Conservation (phyloP, 805 yeast genomes). For the Saccharomycopsis synnaedendra region DNA sequence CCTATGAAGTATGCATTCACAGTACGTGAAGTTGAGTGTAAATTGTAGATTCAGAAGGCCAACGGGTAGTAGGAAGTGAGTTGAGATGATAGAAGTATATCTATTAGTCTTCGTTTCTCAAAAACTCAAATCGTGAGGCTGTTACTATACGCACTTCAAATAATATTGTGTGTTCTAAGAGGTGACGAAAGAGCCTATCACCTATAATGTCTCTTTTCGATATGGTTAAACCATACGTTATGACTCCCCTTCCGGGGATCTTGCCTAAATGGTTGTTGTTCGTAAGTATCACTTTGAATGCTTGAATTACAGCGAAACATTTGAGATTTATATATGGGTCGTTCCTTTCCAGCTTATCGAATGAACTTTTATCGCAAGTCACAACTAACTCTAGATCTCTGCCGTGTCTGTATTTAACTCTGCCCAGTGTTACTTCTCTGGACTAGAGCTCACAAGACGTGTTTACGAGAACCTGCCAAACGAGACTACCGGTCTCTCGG, state of each 20-base stretch:
- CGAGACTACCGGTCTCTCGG: constrained; percentile 59
- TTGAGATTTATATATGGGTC: constrained; percentile 21
- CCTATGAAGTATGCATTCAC: too few relatives aligned
- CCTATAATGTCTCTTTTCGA: neutral
- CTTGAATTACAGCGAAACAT: constrained; percentile 14
- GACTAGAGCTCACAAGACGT: constrained; percentile 59
- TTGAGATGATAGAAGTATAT: too few relatives aligned
- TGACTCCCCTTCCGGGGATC: constrained; percentile 38
- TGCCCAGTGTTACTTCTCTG: constrained; percentile 70
- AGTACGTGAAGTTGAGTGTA: too few relatives aligned
- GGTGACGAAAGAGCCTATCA: too few relatives aligned
- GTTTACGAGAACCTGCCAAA: constrained; percentile 62
- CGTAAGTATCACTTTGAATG: constrained; percentile 23
- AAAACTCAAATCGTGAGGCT: too few relatives aligned
- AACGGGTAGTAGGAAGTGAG: too few relatives aligned
- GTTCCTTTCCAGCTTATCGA: neutral
- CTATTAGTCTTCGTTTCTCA: too few relatives aligned
- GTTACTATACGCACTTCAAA: too few relatives aligned
- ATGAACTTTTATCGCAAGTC: constrained; percentile 19
- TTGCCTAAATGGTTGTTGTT: constrained; percentile 73
- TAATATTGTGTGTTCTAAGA: too few relatives aligned
- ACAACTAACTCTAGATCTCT: constrained; percentile 34
- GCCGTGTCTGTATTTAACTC: constrained; percentile 91
- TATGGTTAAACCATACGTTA: neutral
- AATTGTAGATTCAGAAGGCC: too few relatives aligned